Percentiles rank a stretch among this genome's conserved stretches.
These are phyloP conservation scores for Penicillium sp. DNA, from an alignment of 2,329 filamentous ascomycete species.

Conservation along the genomic window DNA sequence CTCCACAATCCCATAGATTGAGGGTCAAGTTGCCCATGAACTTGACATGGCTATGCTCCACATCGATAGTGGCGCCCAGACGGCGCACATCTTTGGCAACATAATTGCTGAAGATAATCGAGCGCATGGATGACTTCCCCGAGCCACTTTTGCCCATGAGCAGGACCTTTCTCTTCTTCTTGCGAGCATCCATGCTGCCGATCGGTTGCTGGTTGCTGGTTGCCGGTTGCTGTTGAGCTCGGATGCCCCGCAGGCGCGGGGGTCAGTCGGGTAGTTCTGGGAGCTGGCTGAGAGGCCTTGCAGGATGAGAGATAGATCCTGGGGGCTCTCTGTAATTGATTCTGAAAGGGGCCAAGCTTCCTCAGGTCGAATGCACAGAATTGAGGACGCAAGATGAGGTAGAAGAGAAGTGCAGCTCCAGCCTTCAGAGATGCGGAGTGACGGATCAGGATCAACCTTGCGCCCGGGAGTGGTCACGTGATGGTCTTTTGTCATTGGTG, in stretches of 20 bases:
- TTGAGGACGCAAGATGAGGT: conserved; percentile 17
- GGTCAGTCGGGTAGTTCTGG: conserved; percentile 15
- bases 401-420: conserved; percentile 15
- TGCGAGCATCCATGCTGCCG: conserved; percentile 44
- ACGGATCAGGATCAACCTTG: conserved; percentile 21
- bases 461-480: conserved; percentile 19
- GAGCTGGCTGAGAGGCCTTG: conserved; percentile 11
- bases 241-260: conserved; percentile 26
- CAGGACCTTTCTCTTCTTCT: conserved; percentile 81
- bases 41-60: conserved; percentile 97
- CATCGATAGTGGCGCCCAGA: conserved; percentile 93
- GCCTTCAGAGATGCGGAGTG: conserved; percentile 22
- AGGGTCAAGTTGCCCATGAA: conserved; percentile 97
- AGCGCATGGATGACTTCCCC: conserved; percentile 96
- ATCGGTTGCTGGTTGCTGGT: conserved; percentile 11
- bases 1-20: conserved; percentile 98
- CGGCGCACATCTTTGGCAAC: conserved; percentile 92
- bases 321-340: background rate
- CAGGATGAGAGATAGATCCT: conserved; percentile 1
- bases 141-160: conserved; percentile 96
- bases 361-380: conserved; percentile 10
- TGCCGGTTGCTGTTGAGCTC: conserved; percentile 17
- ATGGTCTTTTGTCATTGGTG: too few species aligned
- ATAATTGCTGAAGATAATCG: conserved; percentile 98
- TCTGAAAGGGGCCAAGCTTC: conserved; percentile 1